These are phyloP conservation scores for Fremontodendron californicum DNA, from an alignment of 345 rosid genomes.

Conservation along the genomic window DNA sequence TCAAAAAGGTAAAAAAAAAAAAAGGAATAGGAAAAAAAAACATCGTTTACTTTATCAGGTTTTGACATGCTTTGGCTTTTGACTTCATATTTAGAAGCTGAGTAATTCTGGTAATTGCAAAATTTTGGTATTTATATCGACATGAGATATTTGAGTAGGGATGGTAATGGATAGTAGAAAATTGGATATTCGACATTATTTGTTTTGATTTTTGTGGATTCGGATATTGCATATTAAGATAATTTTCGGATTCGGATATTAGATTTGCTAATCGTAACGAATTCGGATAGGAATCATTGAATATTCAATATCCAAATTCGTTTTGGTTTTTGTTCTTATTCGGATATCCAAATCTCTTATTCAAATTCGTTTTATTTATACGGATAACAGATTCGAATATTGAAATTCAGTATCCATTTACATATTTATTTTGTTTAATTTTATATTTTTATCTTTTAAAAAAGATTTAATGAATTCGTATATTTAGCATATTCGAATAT, in stretches of 20 bases:
- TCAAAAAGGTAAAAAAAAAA: not conserved
- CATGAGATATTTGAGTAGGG: not conserved
- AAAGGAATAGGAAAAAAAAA: not conserved
- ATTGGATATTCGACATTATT: not conserved
- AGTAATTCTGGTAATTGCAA: slow-evolving; percentile 13
- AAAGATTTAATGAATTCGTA: too few relatives aligned
- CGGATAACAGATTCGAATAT: not conserved
- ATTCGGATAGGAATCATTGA: not conserved
- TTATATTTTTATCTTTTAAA: too few relatives aligned
- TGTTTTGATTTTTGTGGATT: not conserved
- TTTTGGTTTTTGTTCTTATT: not conserved
- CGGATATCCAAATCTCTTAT: too few relatives aligned
- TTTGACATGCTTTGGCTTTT: not conserved
- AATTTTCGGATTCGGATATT: not conserved
- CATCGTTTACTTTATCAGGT: not conserved
- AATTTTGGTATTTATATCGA: not conserved
- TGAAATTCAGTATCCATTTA: too few relatives aligned
- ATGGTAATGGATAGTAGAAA: not conserved
- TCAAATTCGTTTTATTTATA: not conserved
- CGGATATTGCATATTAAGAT: not conserved
- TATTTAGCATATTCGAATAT: too few relatives aligned
- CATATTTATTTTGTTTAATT: too few relatives aligned
- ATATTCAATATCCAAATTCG: not conserved
- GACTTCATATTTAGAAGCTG: not conserved
- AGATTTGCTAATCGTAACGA: not conserved